Base-by-base conservation (phyloP, 495 filamentous ascomycete species). In the Amniculicola lignicola region DNA sequence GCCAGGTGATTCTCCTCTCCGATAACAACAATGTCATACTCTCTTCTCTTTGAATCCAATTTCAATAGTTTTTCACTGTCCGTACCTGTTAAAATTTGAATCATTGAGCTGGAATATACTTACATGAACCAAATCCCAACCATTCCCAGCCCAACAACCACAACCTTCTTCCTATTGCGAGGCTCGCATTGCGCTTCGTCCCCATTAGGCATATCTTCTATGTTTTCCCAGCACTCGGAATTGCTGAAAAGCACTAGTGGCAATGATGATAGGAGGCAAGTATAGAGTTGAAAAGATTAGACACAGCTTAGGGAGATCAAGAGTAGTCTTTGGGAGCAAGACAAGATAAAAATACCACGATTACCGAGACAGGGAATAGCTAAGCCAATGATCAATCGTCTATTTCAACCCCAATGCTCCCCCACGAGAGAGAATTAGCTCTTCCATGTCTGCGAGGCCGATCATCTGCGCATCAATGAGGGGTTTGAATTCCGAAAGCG, bases 51-150 rank as follows among this genome's bases (percentile, higher is more conserved):
- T 0, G 80, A 80, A 67, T 95, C 90, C 36, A 88, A 81, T 62
- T 95, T 95, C 64, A 95, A 77, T 22, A 95, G 69, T 70, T 95
- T 95, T 70, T 96, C 91, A 59, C 88, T 89, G 28, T 39, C 47
- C 3, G 28, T 25, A 24, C 15, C 19, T 25, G 16, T 24, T 19
- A 31, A 27, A 46, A 29, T 27, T 16, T 22, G 19, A 1, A 10
- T 2, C 28, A 38, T 22, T 37, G 31, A 1, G 23, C 21, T 22
- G 22, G 24, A 10, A 46, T 27, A 46, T 28, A 68, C 84, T 71
- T 72, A 92, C 88, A 95, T 94, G 70, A 95, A 90, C 43, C 87
- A 83, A 50, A 95, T 87, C 21, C 89, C 91, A 36, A 96, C 90
- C 91, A 96, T 96, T 12, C 91, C 91, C 70, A 96, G 70, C 7